Evolutionary conservation across 306 rosid genomes (phyloP).

Genomic region (Lathyrus tuberosus): DNA sequence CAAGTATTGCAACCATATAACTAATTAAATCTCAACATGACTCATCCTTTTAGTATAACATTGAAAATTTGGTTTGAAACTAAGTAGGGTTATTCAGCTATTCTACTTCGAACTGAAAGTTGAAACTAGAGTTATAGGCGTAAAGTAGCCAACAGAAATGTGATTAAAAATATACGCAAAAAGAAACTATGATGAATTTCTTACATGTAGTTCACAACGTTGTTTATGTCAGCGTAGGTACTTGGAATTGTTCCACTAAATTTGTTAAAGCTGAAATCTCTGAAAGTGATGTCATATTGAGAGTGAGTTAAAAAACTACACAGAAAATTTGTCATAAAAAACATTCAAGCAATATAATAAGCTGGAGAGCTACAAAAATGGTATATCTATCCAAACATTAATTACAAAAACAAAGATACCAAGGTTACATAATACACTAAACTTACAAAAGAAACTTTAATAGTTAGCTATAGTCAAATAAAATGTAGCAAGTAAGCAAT

Average conservation of each 20-base stretch:
- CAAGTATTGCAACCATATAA: neutral
- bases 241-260: conserved; percentile 10
- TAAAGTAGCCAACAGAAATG: no score
- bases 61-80: neutral
- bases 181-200: neutral
- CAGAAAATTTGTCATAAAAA: no score
- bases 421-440: neutral
- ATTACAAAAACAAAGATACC: neutral
- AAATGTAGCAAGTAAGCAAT: conserved; percentile 18
- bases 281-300: no score
- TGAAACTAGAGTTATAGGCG: no score
- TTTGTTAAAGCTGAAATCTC: conserved; percentile 14
- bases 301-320: no score
- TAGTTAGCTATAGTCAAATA: conserved; percentile 39
- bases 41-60: neutral
- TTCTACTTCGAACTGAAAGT: no score
- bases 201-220: neutral
- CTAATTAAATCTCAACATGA: neutral
- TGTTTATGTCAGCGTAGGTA: neutral
- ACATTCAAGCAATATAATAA: no score
- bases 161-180: no score
- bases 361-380: neutral
- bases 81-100: no score
- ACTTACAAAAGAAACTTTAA: neutral
- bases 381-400: neutral